Conservation (phyloP, 1,139 yeast species). For the Schizosaccharomyces versatilis region DNA sequence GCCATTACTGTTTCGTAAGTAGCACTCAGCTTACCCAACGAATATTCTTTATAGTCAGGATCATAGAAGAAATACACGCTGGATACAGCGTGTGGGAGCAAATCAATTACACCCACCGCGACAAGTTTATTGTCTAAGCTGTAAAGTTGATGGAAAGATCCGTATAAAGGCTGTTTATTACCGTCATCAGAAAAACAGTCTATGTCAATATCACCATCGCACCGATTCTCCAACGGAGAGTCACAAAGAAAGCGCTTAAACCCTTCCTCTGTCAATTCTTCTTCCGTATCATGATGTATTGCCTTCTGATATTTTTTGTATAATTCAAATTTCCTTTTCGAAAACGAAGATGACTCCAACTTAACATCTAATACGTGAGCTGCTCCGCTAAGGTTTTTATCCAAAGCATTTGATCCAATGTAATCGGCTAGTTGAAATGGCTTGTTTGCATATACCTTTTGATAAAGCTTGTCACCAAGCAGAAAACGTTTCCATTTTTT, state of each 20-base stretch:
- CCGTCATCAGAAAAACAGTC: constrained; percentile 9
- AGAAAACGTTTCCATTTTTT: constrained; percentile 37
- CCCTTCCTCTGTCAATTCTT: constrained; percentile 25
- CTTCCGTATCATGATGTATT: constrained; percentile 42
- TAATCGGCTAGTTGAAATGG: no score
- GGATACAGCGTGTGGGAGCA: constrained; percentile 55
- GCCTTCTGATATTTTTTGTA: constrained; percentile 45
- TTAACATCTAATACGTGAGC: constrained; percentile 24
- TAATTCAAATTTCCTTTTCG: constrained; percentile 40
- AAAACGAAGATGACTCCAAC: constrained; percentile 32
- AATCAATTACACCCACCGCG: constrained; percentile 59
- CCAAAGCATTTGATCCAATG: not conserved
- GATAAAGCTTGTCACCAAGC: constrained; percentile 11
- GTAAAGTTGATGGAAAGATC: constrained; percentile 56
- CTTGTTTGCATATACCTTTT: not conserved
- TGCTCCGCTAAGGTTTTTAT: not conserved
- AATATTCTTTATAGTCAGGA: constrained; percentile 34
- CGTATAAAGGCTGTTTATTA: constrained; percentile 20
- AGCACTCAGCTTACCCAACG: constrained; percentile 62
- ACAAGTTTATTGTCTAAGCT: constrained; percentile 40
- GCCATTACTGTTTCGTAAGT: constrained; percentile 41
- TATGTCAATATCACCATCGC: constrained; percentile 10
- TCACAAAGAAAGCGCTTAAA: constrained; percentile 50
- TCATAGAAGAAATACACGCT: constrained; percentile 82
- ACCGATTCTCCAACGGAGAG: constrained; percentile 22